Conservation (phyloP, 768 basidiomycete genomes). For the Suillus lakei region DNA sequence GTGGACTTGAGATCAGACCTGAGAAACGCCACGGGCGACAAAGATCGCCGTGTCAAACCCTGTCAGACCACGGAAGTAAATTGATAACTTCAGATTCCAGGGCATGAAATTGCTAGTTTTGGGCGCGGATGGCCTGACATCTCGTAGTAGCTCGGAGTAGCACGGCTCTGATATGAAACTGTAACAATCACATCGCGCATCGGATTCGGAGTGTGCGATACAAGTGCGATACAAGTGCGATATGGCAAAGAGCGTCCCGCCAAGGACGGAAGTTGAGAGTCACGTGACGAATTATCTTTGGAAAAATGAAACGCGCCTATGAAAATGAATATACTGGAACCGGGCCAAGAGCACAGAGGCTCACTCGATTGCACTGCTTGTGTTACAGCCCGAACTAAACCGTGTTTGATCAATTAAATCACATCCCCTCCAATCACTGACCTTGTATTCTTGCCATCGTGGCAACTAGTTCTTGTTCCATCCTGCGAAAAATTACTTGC, state of each 20-base stretch:
- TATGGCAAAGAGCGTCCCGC: constrained; percentile 20
- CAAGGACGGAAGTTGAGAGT: constrained; percentile 20
- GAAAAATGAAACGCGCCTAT: constrained; percentile 23
- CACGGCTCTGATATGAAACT: constrained; percentile 23
- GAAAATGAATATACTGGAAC: constrained; percentile 9
- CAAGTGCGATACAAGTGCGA: constrained; percentile 7
- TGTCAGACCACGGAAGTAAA: constrained; percentile 25
- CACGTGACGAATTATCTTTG: constrained; percentile 8
- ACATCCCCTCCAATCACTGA: background rate
- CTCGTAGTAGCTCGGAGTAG: constrained; percentile 14
- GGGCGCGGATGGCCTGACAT: constrained; percentile 22
- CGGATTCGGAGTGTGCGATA: constrained; percentile 13
- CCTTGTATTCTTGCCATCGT: constrained; percentile 6
- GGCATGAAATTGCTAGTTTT: constrained; percentile 23
- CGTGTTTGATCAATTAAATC: background rate
- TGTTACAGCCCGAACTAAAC: constrained; percentile 5
- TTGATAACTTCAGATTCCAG: constrained; percentile 9
- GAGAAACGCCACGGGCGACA: constrained; percentile 20
- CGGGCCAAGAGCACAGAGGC: constrained; percentile 7
- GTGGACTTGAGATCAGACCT: constrained; percentile 27
- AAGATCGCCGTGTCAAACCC: constrained; percentile 26
- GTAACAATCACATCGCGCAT: constrained; percentile 6
- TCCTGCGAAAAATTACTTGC: background rate
- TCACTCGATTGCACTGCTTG: constrained; percentile 20
- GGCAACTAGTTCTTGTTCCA: background rate